phyloP scores from a whole-genome alignment of 306 rosid genomes.

The Argentina anserina region DNA sequence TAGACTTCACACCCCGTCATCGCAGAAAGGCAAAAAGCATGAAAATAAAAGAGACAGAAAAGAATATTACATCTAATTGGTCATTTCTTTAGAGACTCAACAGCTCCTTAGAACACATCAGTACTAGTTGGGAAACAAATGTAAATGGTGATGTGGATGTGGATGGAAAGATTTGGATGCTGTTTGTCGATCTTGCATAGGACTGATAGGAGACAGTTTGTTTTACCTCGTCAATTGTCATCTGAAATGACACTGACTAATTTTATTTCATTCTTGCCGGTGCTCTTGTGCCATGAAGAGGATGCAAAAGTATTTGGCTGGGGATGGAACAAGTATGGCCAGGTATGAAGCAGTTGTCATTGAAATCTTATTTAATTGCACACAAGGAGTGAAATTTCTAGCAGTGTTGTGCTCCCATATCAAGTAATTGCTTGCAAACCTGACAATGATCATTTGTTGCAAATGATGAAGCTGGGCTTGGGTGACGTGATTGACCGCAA shows the following conservation, averaged over 20 bases:
- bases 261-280: not conserved
- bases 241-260: not conserved
- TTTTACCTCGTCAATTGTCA: not conserved
- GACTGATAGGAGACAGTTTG: not conserved
- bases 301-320: constrained; percentile 82
- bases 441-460: constrained; percentile 6
- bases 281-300: constrained; percentile 43
- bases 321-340: constrained; percentile 99
- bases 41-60: not conserved
- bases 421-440: not conserved
- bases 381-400: no score
- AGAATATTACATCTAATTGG: not conserved
- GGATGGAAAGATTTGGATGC: not conserved
- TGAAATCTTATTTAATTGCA: no score
- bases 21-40: not conserved
- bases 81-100: not conserved
- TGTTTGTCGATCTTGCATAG: not conserved
- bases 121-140: not conserved
- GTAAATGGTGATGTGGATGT: not conserved
- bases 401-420: not conserved
- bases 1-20: not conserved
- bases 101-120: not conserved
- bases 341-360: constrained; percentile 57
- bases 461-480: constrained; percentile 75
- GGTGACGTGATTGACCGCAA: constrained; percentile 92